Percentiles rank a stretch among this genome's conserved stretches.
These are phyloP conservation scores for Coniosporium tulheliwenetii DNA, from an alignment of 2,329 filamentous ascomycete species.

Conservation along the genomic window DNA sequence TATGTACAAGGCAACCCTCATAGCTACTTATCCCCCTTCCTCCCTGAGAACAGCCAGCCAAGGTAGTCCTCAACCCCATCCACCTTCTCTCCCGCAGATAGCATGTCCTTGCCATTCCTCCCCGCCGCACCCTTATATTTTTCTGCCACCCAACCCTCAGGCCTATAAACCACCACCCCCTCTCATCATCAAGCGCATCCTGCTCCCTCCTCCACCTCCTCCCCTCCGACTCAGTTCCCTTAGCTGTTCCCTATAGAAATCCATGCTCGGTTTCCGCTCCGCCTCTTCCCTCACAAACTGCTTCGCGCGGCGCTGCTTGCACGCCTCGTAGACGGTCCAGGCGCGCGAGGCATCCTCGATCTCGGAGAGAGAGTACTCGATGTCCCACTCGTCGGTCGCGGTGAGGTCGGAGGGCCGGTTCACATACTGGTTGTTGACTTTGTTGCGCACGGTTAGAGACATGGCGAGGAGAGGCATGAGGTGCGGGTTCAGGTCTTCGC, in stretches of 20 bases:
- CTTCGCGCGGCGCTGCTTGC: slow-evolving; percentile 40
- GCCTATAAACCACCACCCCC: slow-evolving; percentile 18
- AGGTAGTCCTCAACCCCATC: slow-evolving; percentile 7
- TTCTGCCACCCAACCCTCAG: slow-evolving; percentile 6
- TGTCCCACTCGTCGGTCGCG: slow-evolving; percentile 41
- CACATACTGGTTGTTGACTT: slow-evolving; percentile 50
- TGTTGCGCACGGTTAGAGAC: slow-evolving; percentile 57
- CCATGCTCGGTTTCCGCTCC: slow-evolving; percentile 26
- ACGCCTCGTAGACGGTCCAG: slow-evolving; percentile 36
- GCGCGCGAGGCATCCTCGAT: slow-evolving; percentile 30
- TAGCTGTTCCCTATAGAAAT: slow-evolving; percentile 30
- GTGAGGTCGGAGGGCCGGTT: slow-evolving; percentile 40
- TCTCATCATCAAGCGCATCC: slow-evolving; percentile 33
- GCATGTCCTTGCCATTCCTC: neutral
- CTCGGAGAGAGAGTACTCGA: slow-evolving; percentile 67
- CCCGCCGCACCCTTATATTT: slow-evolving; percentile 1
- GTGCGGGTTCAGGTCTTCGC: slow-evolving; percentile 6
- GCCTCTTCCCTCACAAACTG: slow-evolving; percentile 19
- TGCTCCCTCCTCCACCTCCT: slow-evolving; percentile 40
- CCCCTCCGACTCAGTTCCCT: slow-evolving; percentile 34
- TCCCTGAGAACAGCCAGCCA: slow-evolving; percentile 4
- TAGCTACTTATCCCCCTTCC: no score
- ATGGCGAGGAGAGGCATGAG: slow-evolving; percentile 42
- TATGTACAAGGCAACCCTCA: no score
- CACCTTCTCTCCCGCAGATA: slow-evolving; percentile 1